Evolutionary conservation across 116 monocot species (phyloP), one percentile per base, ranked within the genome.

Genomic region (Posidonia oceanica): DNA sequence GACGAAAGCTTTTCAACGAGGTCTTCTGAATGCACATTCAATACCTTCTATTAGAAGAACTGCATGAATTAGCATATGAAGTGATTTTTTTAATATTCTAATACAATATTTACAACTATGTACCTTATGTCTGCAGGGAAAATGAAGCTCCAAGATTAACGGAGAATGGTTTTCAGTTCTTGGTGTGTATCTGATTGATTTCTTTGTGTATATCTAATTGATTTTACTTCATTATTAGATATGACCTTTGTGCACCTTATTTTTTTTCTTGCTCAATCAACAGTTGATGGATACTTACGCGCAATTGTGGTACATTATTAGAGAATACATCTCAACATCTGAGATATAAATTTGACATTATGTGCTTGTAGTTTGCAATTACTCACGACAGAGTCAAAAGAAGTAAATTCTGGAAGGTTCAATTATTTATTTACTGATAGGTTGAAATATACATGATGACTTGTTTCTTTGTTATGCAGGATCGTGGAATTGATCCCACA

Each of bases 201-300:
- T 4, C 51, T 11, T 36, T 4, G 14, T 44, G 39, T 68, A 21
- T 44, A 21, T 54, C 5, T 36, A 21, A 53, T 21, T 10, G n/a
- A n/a, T n/a, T n/a, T n/a, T n/a, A n/a, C n/a, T n/a, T n/a, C n/a
- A n/a, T n/a, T n/a, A n/a, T n/a, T n/a, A n/a, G n/a, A n/a, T n/a
- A n/a, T n/a, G n/a, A n/a, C n/a, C n/a, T 36, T 68, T 23, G 0
- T 36, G 8, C 1, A 0, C 36, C 68, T 68, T 69, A 5, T 57
- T 18, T 39, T 3, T 20, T 65, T 68, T 68, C 51, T 23, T 53
- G 51, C 18, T 65, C 37, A 54, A 48, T 54, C 20, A 17, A 48
- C 83, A 97, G 97, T 79, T 97, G 60, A 89, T 97, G 97, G 97
- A 92, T 61, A 97, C 97, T 67, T 92, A 90, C 81, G 97, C 97